phyloP scores from a whole-genome alignment of 208 protist genomes.

The Kentomonas sorsogonicus region DNA sequence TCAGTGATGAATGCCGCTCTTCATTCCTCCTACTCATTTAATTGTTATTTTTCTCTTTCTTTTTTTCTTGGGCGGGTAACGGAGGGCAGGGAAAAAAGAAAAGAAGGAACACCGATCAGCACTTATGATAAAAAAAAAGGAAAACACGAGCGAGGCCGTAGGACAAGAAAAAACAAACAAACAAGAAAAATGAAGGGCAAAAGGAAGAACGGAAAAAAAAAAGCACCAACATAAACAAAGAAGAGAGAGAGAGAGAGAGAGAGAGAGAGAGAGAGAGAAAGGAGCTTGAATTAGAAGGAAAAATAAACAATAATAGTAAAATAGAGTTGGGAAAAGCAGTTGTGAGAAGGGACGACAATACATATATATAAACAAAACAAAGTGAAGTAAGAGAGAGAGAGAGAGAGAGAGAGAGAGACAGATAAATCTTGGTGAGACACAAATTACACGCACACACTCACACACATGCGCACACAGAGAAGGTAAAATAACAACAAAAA shows the following conservation, averaged over 20 bases:
- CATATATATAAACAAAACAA: slow-evolving; percentile 1
- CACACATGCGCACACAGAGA: too few species aligned
- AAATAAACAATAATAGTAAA: neutral
- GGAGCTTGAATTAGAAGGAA: neutral
- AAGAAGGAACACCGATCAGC: neutral
- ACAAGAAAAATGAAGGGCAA: too few species aligned
- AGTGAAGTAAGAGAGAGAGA: too few species aligned
- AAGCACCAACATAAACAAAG: neutral
- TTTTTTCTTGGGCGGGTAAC: neutral
- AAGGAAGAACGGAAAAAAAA: neutral
- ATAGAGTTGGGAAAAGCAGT: neutral
- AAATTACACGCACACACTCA: too few species aligned
- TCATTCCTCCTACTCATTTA: too few species aligned
- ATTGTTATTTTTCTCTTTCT: neutral
- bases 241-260: slow-evolving; percentile 7
- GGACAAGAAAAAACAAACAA: slow-evolving; percentile 7
- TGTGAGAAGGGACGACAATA: neutral
- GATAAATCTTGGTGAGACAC: too few species aligned
- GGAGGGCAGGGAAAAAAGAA: neutral
- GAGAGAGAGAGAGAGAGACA: too few species aligned
- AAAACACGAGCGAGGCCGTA: slow-evolving; percentile 1
- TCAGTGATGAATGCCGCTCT: too few species aligned
- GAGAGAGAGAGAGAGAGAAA: slow-evolving; percentile 7
- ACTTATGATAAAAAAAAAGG: neutral
- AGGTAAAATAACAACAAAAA: slow-evolving; percentile 8